phyloP scores from a whole-genome alignment of 805 yeast genomes.

The Nakazawaea sp. region DNA sequence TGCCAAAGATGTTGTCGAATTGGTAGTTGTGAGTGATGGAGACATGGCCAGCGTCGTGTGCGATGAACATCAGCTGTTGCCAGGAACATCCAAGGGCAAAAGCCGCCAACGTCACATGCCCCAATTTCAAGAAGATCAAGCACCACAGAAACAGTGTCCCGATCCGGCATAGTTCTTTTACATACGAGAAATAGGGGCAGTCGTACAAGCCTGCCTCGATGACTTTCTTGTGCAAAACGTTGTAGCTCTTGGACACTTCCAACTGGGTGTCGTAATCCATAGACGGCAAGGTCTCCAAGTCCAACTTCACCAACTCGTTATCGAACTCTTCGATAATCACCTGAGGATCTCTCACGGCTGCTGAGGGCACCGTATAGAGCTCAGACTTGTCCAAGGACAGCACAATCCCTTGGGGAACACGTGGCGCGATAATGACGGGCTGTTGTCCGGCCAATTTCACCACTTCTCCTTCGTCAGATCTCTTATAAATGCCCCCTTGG shows the following conservation, averaged over 20 bases:
- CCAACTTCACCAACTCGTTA: constrained; percentile 44
- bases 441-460: constrained; percentile 30
- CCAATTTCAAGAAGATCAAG: constrained; percentile 37
- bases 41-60: constrained; percentile 87
- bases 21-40: constrained; percentile 77
- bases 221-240: constrained; percentile 49
- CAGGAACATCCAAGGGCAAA: constrained; percentile 65
- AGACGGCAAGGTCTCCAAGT: constrained; percentile 50
- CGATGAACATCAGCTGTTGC: constrained; percentile 87
- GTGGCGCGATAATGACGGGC: constrained; percentile 36
- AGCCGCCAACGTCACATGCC: constrained; percentile 51
- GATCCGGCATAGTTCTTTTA: constrained; percentile 61
- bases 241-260: constrained; percentile 47
- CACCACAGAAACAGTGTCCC: constrained; percentile 43
- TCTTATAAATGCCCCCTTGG: constrained; percentile 61
- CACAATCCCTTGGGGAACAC: constrained; percentile 41
- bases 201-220: constrained; percentile 56
- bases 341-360: constrained; percentile 46
- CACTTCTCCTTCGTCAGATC: constrained; percentile 18
- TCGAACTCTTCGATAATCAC: constrained; percentile 51
- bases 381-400: constrained; percentile 30
- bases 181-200: constrained; percentile 69
- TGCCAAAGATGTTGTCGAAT: constrained; percentile 68
- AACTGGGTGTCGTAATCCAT: constrained; percentile 66
- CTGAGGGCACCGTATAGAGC: constrained; percentile 26